Base-by-base conservation (phyloP, 2,329 filamentous ascomycete genomes). In the Metarhizium sp. region DNA sequence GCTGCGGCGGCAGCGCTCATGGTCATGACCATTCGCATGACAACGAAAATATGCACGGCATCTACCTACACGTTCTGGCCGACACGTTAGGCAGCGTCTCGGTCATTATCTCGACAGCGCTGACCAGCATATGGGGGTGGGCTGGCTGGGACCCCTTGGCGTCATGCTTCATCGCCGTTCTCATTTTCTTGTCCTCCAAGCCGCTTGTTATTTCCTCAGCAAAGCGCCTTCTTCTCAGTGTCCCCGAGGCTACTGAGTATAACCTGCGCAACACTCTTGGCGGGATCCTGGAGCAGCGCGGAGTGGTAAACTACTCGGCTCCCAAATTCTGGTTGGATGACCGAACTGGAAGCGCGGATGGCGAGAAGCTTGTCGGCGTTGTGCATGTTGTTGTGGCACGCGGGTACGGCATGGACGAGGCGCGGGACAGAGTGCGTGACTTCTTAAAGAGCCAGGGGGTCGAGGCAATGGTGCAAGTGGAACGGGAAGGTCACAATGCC, bases 21-120 rank as follows among this genome's bases (percentile, higher is more conserved):
- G 38, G 54, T 58, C 68, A 63, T 55, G 59, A 29, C 61, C 73
- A 67, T 56, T 61, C 65, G n/a, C 87, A 92, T 64, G 87, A 90
- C 59, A 96, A 96, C 69, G 94, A 99, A 64, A 99, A 99, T 67
- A 96, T 99, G 92, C 75, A 94, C 63, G 94, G 94, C 13, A 97
- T 99, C 61, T 99, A 95, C 71, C 77, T 99, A 20, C 94, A 99
- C 66, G 89, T 99, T 52, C 78, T 97, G 32, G 94, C 94, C 6
- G 94, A 99, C 68, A 95, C 94, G 0, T 84, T 97, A 34, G 94
- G 94, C 30, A 96, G 92, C 54, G 88, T 92, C 1, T 94, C 94
- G 1, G 94, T 99, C 50, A 96, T 99, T 59, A 83, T 91, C 38
- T 96, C 91, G 7, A 99, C 94, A 0, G 75, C 90, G 0, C 77